These are phyloP conservation scores for Anisodus tanguticus DNA, from an alignment of 257 asterid genomes.

Conservation along the genomic window DNA sequence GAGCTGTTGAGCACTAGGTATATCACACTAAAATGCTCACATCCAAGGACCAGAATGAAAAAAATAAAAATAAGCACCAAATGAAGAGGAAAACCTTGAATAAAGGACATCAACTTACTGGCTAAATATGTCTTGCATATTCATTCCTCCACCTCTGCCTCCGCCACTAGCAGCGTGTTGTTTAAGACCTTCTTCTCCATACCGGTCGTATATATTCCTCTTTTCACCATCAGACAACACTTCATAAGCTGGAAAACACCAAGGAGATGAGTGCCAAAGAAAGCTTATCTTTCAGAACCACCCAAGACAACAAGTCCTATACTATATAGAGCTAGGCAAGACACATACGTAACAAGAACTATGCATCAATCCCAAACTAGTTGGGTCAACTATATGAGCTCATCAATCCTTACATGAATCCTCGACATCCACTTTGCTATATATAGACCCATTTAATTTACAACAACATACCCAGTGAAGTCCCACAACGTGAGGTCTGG, in stretches of 20 bases:
- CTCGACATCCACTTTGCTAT: neutral
- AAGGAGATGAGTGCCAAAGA: neutral
- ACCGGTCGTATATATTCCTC: conserved; percentile 77
- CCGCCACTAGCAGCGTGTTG: conserved; percentile 85
- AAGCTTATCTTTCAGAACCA: neutral
- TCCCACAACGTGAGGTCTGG: too few species aligned
- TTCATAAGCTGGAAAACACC: conserved; percentile 71
- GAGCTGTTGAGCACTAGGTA: neutral
- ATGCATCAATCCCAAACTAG: neutral
- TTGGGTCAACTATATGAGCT: neutral
- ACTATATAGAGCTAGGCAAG: neutral
- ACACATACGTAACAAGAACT: neutral
- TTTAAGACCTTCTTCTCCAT: conserved; percentile 92
- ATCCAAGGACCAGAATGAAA: neutral
- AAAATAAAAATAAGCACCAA: neutral
- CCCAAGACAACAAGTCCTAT: neutral
- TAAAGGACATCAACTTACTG: conserved; percentile 53
- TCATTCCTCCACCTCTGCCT: conserved; percentile 88
- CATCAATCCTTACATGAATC: neutral
- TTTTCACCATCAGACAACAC: conserved; percentile 81
- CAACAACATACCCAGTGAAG: too few species aligned
- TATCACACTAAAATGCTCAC: neutral
- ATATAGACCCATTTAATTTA: neutral
- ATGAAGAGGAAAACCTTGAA: neutral
- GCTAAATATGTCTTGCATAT: conserved; percentile 81